A percentile compares a stretch with the other conserved stretches of the same genome.
Conservation (phyloP, 176 grass and related monocot species). For the Oryza officinalis region DNA sequence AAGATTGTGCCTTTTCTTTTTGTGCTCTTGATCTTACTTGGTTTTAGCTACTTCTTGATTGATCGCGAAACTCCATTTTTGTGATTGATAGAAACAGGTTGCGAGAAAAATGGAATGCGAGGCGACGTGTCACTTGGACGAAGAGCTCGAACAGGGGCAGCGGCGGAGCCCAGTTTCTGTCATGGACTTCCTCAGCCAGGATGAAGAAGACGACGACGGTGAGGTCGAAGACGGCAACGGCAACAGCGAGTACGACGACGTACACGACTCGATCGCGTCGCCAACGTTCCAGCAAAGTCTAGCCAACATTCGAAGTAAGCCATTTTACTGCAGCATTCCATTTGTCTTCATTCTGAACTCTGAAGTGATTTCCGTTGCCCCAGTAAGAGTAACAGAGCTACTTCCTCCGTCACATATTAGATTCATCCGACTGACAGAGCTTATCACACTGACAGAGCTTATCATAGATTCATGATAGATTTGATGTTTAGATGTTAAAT, state of each 20-base stretch:
- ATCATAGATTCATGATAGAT: too few relatives aligned
- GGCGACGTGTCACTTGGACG: constrained; percentile 25
- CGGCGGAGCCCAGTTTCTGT: constrained; percentile 71
- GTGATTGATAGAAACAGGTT: constrained; percentile 9
- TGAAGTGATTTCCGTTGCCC: constrained; percentile 18
- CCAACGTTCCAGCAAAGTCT: constrained; percentile 53
- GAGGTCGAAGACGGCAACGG: neutral
- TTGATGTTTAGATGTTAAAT: too few relatives aligned
- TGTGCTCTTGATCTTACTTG: neutral
- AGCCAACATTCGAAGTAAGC: constrained; percentile 63
- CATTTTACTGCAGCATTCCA: neutral
- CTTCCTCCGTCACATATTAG: too few relatives aligned
- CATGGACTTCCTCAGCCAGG: constrained; percentile 73
- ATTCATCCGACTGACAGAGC: too few relatives aligned
- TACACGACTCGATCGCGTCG: constrained; percentile 17
- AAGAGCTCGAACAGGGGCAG: constrained; percentile 45
- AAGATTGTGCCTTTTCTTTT: neutral
- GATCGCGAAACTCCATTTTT: neutral
- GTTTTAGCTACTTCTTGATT: neutral
- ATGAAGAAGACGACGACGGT: constrained; percentile 45
- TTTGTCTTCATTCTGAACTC: neutral
- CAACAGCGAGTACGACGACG: neutral
- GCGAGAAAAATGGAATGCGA: neutral
- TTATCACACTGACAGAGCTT: too few relatives aligned
- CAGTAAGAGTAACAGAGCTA: neutral